Conservation (phyloP, 768 basidiomycete species). For the Suillus discolor region DNA sequence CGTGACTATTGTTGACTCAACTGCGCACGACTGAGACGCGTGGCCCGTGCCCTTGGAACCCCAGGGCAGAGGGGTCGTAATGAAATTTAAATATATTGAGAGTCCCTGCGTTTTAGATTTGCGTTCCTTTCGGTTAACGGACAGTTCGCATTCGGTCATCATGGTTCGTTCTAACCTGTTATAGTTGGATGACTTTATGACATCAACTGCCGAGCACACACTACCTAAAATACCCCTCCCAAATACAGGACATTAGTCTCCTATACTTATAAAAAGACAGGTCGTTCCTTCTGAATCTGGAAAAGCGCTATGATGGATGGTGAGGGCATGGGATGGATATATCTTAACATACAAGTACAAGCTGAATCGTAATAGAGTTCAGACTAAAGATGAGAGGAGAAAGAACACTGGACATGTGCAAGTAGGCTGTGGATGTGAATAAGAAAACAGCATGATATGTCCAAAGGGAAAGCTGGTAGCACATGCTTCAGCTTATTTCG, state of each 20-base stretch:
- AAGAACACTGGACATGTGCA: background rate
- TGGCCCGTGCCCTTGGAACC: too few species aligned
- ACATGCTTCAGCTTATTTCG: background rate
- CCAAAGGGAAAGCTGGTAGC: background rate
- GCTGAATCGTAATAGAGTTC: slow-evolving; percentile 15
- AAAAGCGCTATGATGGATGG: background rate
- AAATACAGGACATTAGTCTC: background rate
- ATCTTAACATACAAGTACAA: slow-evolving; percentile 23
- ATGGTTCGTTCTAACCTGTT: background rate
- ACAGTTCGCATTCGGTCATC: background rate
- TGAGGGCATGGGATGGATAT: background rate
- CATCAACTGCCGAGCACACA: background rate
- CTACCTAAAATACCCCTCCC: background rate
- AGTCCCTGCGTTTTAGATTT: background rate
- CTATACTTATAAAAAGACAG: background rate
- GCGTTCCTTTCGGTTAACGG: background rate
- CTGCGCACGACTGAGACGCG: too few species aligned
- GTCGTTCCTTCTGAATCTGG: background rate
- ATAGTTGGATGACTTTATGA: background rate
- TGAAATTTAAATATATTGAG: too few species aligned
- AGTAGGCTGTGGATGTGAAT: slow-evolving; percentile 2
- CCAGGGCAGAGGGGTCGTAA: too few species aligned
- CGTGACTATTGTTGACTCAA: too few species aligned
- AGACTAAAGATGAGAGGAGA: slow-evolving; percentile 8
- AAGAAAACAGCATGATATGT: background rate